Percentiles rank a stretch among this genome's conserved stretches.
These are phyloP conservation scores for Wickerhamiella sergipiensis DNA, from an alignment of 805 yeast genomes.

Conservation along the genomic window DNA sequence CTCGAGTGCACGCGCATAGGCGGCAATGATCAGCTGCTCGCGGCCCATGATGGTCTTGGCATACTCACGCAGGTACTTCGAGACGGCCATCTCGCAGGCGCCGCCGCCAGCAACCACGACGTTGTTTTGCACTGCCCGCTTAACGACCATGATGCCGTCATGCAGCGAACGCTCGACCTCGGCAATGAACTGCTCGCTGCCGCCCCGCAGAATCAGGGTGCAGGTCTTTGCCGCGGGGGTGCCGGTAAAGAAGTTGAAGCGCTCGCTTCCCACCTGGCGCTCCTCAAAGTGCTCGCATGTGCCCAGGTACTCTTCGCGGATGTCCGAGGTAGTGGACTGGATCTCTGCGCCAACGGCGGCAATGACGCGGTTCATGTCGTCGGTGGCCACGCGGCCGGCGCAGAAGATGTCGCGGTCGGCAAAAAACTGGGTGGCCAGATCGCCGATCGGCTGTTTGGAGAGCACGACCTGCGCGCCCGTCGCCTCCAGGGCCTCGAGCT, in stretches of 20 bases:
- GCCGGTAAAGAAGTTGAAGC: constrained; percentile 86
- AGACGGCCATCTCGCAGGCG: constrained; percentile 95
- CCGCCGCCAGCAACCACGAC: constrained; percentile 97
- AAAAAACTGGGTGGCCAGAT: constrained; percentile 95
- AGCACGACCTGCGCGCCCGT: constrained; percentile 89
- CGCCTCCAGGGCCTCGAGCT: constrained; percentile 65
- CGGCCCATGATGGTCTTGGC: constrained; percentile 86
- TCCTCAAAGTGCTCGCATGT: constrained; percentile 81
- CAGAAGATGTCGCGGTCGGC: constrained; percentile 94
- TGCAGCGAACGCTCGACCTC: constrained; percentile 96
- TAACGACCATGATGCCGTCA: constrained; percentile 97
- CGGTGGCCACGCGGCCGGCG: constrained; percentile 85
- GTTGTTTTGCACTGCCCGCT: constrained; percentile 79
- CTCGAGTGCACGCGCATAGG: constrained; percentile 89
- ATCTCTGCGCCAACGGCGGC: constrained; percentile 88
- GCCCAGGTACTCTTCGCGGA: constrained; percentile 61
- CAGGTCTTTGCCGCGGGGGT: constrained; percentile 89
- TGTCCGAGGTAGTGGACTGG: constrained; percentile 54
- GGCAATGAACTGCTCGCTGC: constrained; percentile 95
- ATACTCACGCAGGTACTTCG: constrained; percentile 74
- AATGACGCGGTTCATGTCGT: constrained; percentile 85
- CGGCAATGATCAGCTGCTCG: constrained; percentile 83
- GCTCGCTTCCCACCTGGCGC: constrained; percentile 88
- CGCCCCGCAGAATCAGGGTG: constrained; percentile 87
- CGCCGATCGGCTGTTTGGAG: constrained; percentile 94